Evolutionary conservation across 2,329 filamentous ascomycete genomes (phyloP).

Genomic region (Calonectria fujianensis): DNA sequence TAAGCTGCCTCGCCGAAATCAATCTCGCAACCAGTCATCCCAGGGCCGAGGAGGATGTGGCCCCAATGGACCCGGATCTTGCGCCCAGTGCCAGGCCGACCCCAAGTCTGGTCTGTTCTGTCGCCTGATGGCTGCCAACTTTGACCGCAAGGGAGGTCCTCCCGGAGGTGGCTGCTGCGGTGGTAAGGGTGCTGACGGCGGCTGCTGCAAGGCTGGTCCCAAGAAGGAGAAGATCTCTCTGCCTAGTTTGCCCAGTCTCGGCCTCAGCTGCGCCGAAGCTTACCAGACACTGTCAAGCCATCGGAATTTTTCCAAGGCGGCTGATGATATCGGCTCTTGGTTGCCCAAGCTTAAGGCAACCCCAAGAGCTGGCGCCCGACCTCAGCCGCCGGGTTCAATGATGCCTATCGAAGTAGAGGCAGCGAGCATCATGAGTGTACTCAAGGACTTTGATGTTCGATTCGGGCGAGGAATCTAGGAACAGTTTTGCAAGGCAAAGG

Average conservation of each 20-base stretch:
- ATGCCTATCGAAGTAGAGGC: conserved; percentile 86
- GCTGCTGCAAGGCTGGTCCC: conserved; percentile 75
- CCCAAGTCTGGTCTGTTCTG: conserved; percentile 90
- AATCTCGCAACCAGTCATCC: conserved; percentile 54
- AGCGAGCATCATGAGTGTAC: conserved; percentile 89
- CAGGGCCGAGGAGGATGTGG: conserved; percentile 70
- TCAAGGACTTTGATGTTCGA: conserved; percentile 86
- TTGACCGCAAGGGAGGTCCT: conserved; percentile 65
- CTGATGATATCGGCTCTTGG: conserved; percentile 85
- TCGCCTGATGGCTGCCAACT: conserved; percentile 83
- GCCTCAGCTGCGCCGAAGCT: conserved; percentile 83
- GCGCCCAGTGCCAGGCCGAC: conserved; percentile 85
- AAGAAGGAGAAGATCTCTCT: conserved; percentile 60
- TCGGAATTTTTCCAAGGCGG: conserved; percentile 83
- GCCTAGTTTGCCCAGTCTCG: conserved; percentile 68
- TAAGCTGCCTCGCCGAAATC: conserved; percentile 71
- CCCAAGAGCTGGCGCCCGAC: conserved; percentile 59
- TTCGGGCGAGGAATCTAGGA: conserved; percentile 72
- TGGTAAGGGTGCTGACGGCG: conserved; percentile 74
- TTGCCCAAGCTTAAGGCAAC: conserved; percentile 82
- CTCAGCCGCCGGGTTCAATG: conserved; percentile 61
- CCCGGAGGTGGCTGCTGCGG: conserved; percentile 76
- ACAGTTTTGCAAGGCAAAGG: conserved; percentile 26
- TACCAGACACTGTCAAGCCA: conserved; percentile 87
- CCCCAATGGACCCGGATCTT: conserved; percentile 84